phyloP scores from a whole-genome alignment of 1,284 basidiomycete species.

The Trichosporon sp. region DNA sequence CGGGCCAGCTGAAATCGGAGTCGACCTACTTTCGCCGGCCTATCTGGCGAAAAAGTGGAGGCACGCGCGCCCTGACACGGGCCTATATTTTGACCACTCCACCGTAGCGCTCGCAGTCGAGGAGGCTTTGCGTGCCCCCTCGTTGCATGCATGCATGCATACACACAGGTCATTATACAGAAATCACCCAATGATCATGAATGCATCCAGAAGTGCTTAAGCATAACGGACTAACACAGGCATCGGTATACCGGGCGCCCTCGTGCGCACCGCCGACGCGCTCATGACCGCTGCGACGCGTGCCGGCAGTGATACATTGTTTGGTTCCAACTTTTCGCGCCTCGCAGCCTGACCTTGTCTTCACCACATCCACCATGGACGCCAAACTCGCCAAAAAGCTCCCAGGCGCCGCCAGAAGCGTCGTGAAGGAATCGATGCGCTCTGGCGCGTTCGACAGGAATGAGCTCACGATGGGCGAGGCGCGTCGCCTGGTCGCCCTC shows the following conservation, averaged over 20 bases:
- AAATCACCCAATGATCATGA: too few species aligned
- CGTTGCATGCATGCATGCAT: background rate
- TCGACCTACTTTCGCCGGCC: background rate
- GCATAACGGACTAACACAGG: too few species aligned
- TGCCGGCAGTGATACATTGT: conserved; percentile 5
- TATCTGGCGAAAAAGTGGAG: background rate
- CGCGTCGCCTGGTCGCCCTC: conserved; percentile 24
- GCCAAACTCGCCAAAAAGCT: conserved; percentile 7
- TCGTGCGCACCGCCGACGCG: background rate
- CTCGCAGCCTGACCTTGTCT: background rate
- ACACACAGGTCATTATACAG: too few species aligned
- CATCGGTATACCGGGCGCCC: too few species aligned
- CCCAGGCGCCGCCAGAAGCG: conserved; percentile 2
- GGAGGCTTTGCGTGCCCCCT: background rate
- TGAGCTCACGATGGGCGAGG: conserved; percentile 32
- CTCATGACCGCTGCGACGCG: background rate
- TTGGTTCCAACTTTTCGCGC: conserved; percentile 13
- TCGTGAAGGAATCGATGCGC: conserved; percentile 25
- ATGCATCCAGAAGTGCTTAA: too few species aligned
- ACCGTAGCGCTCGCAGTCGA: background rate
- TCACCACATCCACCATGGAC: conserved; percentile 9
- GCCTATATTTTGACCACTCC: background rate
- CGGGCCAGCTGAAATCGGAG: background rate
- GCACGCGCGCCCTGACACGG: background rate
- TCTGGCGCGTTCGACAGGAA: conserved; percentile 30